Conservation (phyloP, 164 flowering plant genomes). For the Stephania japonica region DNA sequence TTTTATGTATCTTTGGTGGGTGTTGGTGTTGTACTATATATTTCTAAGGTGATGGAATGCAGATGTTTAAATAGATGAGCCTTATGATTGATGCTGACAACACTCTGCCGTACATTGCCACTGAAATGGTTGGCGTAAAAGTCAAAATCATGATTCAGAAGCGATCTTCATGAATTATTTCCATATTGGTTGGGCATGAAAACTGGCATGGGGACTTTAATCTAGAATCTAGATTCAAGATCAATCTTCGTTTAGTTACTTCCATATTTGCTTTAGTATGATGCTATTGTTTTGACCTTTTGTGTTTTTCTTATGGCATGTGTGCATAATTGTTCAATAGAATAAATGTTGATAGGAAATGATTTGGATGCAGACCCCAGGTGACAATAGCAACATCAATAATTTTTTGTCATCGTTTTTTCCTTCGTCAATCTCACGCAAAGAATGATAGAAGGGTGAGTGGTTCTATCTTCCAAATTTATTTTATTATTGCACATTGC, state of each 20-base stretch:
- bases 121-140: background rate
- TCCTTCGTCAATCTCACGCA: slow-evolving; percentile 77
- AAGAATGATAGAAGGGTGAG: slow-evolving; percentile 83
- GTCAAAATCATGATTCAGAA: background rate
- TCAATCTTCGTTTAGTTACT: background rate
- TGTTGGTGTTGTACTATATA: background rate
- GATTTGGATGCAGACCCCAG: slow-evolving; percentile 64
- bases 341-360: slow-evolving; percentile 7
- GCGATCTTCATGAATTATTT: too few relatives aligned
- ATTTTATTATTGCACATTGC: background rate
- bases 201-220: background rate
- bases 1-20: background rate
- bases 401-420: slow-evolving; percentile 81
- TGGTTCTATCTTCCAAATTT: background rate
- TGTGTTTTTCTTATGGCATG: background rate
- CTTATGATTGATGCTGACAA: background rate
- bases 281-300: background rate
- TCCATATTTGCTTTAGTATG: background rate
- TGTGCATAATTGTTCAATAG: background rate
- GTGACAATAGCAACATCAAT: slow-evolving; percentile 84
- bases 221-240: background rate
- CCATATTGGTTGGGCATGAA: too few relatives aligned
- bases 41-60: background rate
- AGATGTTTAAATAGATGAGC: background rate
- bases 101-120: background rate